Evolutionary conservation across 1,139 yeast species (phyloP).

Genomic region (Debaryomyces fabryi): DNA sequence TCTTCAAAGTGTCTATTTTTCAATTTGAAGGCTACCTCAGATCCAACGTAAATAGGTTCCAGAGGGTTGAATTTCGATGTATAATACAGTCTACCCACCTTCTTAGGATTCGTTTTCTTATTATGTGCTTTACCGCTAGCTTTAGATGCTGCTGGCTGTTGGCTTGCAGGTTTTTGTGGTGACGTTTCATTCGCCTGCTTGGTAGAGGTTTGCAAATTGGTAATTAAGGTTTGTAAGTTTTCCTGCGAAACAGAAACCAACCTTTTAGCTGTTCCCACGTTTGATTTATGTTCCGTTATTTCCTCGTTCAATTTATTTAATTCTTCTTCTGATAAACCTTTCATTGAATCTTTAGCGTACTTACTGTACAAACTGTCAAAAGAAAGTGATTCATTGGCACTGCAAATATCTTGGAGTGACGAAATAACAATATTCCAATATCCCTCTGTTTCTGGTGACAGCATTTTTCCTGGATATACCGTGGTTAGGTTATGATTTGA

Average conservation of each 20-base stretch:
- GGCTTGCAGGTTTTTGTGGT: slow-evolving; percentile 13
- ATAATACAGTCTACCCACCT: slow-evolving; percentile 44
- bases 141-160: slow-evolving; percentile 3
- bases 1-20: slow-evolving; percentile 72
- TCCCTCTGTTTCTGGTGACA: slow-evolving; percentile 45
- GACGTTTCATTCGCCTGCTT: slow-evolving; percentile 9
- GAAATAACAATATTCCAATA: slow-evolving; percentile 71
- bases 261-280: slow-evolving; percentile 58
- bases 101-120: slow-evolving; percentile 30
- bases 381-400: slow-evolving; percentile 55
- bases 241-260: slow-evolving; percentile 45
- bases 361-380: slow-evolving; percentile 50
- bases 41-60: slow-evolving; percentile 64
- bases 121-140: slow-evolving; percentile 15
- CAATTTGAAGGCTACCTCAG: slow-evolving; percentile 88
- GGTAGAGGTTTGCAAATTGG: slow-evolving; percentile 19
- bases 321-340: slow-evolving; percentile 31
- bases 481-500: background rate
- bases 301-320: slow-evolving; percentile 42
- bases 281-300: slow-evolving; percentile 55
- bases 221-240: slow-evolving; percentile 37
- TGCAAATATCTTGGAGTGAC: slow-evolving; percentile 68
- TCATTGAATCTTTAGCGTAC: slow-evolving; percentile 23
- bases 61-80: slow-evolving; percentile 56
- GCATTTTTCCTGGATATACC: slow-evolving; percentile 5